Percentiles rank a stretch among this genome's conserved stretches.
These are phyloP conservation scores for Melanogaster broomeanus DNA, from an alignment of 768 basidiomycete genomes.

Conservation along the genomic window DNA sequence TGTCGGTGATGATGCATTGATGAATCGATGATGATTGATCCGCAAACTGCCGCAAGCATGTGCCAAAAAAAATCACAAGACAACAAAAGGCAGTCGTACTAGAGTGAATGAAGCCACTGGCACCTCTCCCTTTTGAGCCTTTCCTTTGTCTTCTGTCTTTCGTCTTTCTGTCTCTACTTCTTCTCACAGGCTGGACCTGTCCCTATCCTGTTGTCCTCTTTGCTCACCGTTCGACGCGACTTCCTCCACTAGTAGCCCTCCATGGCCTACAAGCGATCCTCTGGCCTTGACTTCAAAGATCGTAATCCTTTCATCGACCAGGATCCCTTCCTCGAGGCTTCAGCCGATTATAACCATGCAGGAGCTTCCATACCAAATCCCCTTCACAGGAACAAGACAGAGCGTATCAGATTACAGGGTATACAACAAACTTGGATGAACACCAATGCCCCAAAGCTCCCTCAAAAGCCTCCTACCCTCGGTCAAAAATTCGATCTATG, in stretches of 20 bases:
- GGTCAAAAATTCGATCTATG: conserved; percentile 62
- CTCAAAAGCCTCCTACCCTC: conserved; percentile 40
- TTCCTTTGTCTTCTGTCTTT: background rate
- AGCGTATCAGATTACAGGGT: conserved; percentile 81
- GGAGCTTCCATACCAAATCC: conserved; percentile 37
- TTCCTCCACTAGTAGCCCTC: conserved; percentile 2
- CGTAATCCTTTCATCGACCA: conserved; percentile 48
- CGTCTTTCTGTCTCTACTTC: conserved; percentile 2
- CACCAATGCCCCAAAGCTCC: conserved; percentile 24
- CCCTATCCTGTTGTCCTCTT: background rate
- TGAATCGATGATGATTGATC: too few relatives aligned
- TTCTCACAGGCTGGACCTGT: conserved; percentile 31
- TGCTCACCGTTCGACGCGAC: conserved; percentile 17
- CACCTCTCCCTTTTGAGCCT: too few relatives aligned
- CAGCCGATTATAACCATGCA: conserved; percentile 29
- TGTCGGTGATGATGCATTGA: too few relatives aligned
- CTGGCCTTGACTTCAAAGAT: conserved; percentile 73
- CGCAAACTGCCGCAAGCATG: too few relatives aligned
- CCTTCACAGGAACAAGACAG: conserved; percentile 84
- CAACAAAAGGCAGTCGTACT: too few relatives aligned
- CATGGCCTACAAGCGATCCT: conserved; percentile 49
- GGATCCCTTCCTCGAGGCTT: conserved; percentile 45
- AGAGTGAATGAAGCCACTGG: too few relatives aligned
- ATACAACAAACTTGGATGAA: conserved; percentile 65
- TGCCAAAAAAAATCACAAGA: too few relatives aligned